These are phyloP conservation scores for Abrus pulchellus DNA, from an alignment of 306 rosid species.

Conservation along the genomic window DNA sequence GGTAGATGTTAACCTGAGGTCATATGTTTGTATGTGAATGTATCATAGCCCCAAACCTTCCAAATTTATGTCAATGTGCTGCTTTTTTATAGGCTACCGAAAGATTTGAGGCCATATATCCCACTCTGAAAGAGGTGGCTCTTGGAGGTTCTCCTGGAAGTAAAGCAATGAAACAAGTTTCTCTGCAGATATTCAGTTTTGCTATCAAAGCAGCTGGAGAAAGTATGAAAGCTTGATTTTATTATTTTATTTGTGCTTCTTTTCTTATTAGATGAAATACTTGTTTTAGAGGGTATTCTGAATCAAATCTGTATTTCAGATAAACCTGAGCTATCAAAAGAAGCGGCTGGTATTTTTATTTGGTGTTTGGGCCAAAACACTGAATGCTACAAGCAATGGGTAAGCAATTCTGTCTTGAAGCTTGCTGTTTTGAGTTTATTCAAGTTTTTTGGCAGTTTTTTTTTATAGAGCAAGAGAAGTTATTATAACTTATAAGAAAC, in stretches of 20 bases:
- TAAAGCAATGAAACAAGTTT: conserved; percentile 91
- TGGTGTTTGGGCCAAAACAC: conserved; percentile 83
- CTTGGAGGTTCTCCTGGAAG: conserved; percentile 90
- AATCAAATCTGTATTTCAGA: conserved; percentile 58
- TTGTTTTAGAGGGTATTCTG: conserved; percentile 42
- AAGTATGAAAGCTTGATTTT: conserved; percentile 57
- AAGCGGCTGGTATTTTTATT: conserved; percentile 74
- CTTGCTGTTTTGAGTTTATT: conserved; percentile 21
- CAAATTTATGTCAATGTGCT: conserved; percentile 33
- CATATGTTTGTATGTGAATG: conserved; percentile 22
- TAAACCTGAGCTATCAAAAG: conserved; percentile 71
- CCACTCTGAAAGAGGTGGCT: conserved; percentile 84
- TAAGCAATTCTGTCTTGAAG: conserved; percentile 56
- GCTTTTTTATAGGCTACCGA: conserved; percentile 81
- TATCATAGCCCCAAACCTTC: conserved; percentile 20
- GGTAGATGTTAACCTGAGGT: conserved; percentile 56
- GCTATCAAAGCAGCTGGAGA: conserved; percentile 81
- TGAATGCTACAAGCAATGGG: conserved; percentile 91
- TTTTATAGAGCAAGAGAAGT: conserved; percentile 9
- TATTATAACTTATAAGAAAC: conserved; percentile 1
- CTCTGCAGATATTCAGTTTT: conserved; percentile 78
- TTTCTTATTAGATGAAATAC: conserved; percentile 27
- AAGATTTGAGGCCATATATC: conserved; percentile 88
- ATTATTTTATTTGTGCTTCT: conserved; percentile 25
- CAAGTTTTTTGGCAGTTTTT: conserved; percentile 4